Evolutionary conservation across 495 filamentous ascomycete genomes (phyloP), one percentile per base, ranked within the genome.

Genomic region (Penicillium canescens): DNA sequence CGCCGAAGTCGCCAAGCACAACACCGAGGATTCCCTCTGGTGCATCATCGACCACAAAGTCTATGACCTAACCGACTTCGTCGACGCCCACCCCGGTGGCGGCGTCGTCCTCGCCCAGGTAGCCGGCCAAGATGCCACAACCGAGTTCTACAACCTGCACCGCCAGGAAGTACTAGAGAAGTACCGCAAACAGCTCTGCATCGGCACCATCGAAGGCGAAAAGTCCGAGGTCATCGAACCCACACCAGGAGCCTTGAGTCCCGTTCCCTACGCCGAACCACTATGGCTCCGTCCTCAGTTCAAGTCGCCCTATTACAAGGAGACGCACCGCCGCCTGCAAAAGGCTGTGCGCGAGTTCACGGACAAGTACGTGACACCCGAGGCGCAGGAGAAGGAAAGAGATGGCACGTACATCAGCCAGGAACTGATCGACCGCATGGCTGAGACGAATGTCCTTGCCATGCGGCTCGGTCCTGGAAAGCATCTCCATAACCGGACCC

Each of bases 381-480:
- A 93, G 69, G 91, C 90, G 4, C 78, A 88, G 65, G 80, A 86
- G 72, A 87, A 88, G 70, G 91, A 96, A 75, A 77, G 74, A 62
- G 83, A 85, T 64, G 91, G 91, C 42, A 84, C 82, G 41, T 80
- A 83, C 61, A 88, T 93, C 60, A 84, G 80, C 55, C 87, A 92
- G 74, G 86, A 86, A 61, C 70, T 94, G 48, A 89, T 94, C 59
- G 80, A 91, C 59, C 76, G 77, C 41, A 91, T 93, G 90, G 82
- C 87, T 4, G 76, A 85, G 65, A 80, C 79, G 42, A 86, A 87
- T 52, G 74, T 96, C 6, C 68, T 93, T 48, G 89, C 87, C 50
- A 93, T 94, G 90, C 82, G 89, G 20, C 67, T 94, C 57, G 91
- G 91, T 0, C 91, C 91, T 11, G 91, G 91, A 18, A 89, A 89